Conservation (phyloP, 805 yeast genomes). For the Sugiyamaella boreocaroliniensis region DNA sequence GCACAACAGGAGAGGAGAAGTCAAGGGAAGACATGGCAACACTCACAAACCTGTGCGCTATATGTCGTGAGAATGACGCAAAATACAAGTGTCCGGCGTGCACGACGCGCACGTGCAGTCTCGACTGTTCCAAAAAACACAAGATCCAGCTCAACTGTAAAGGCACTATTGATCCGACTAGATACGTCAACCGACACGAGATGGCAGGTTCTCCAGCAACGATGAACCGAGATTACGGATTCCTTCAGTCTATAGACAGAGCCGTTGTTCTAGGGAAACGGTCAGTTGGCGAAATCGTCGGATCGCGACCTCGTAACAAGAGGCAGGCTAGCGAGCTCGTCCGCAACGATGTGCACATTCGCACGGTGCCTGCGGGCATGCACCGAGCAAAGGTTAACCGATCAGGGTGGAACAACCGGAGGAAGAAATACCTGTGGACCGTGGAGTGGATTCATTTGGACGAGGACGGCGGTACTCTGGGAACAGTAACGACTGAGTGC, state of each 20-base stretch:
- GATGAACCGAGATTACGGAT: constrained; percentile 80
- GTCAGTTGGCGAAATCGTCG: constrained; percentile 33
- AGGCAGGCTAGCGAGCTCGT: constrained; percentile 28
- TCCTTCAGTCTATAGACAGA: constrained; percentile 55
- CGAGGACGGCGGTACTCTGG: constrained; percentile 22
- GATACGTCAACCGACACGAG: constrained; percentile 45
- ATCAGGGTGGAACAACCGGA: constrained; percentile 61
- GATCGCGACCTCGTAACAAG: constrained; percentile 26
- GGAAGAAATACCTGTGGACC: constrained; percentile 67
- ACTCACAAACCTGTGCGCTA: constrained; percentile 33
- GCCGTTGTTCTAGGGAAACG: constrained; percentile 48
- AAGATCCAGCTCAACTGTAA: constrained; percentile 56
- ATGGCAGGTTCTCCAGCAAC: constrained; percentile 38
- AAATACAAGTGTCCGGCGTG: constrained; percentile 85
- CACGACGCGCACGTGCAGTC: constrained; percentile 55
- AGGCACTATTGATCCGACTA: constrained; percentile 58
- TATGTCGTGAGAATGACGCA: constrained; percentile 38
- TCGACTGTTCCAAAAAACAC: constrained; percentile 65
- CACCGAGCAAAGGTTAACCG: constrained; percentile 55
- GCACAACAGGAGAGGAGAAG: too few relatives aligned
- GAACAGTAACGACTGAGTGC: constrained; percentile 1
- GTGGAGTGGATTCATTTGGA: constrained; percentile 57
- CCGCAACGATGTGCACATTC: constrained; percentile 57
- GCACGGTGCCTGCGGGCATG: constrained; percentile 67
- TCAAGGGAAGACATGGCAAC: background rate